Evolutionary conservation across 2,329 filamentous ascomycete species (phyloP).

Genomic region (Acrocalymma vagum): DNA sequence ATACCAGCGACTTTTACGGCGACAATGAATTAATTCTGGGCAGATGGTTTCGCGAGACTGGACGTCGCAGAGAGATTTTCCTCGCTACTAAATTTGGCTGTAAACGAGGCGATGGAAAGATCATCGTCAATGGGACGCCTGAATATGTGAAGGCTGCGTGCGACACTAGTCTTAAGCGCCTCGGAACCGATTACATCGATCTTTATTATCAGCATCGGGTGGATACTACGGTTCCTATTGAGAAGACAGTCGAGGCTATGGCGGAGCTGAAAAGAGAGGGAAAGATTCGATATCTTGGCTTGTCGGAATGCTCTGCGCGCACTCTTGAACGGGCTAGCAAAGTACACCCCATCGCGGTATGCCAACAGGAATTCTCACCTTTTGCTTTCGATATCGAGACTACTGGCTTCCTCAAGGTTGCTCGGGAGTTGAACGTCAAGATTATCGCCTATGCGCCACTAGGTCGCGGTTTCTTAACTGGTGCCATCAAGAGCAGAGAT

Average conservation of each 20-base stretch:
- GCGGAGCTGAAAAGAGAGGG: slow-evolving; percentile 40
- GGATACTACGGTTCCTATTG: slow-evolving; percentile 50
- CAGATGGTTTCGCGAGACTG: slow-evolving; percentile 23
- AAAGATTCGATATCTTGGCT: slow-evolving; percentile 53
- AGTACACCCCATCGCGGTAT: slow-evolving; percentile 52
- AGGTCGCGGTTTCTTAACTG: slow-evolving; percentile 27
- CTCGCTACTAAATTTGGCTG: slow-evolving; percentile 21
- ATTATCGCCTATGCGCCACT: slow-evolving; percentile 42
- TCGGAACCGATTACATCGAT: slow-evolving; percentile 47
- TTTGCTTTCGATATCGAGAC: slow-evolving; percentile 55
- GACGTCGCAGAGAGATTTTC: slow-evolving; percentile 12
- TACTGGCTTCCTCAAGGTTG: slow-evolving; percentile 35
- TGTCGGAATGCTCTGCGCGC: slow-evolving; percentile 50
- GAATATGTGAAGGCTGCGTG: slow-evolving; percentile 48
- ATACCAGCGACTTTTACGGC: slow-evolving; percentile 32
- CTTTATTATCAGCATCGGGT: slow-evolving; percentile 52
- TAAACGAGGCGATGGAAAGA: neutral
- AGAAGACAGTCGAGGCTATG: slow-evolving; percentile 57
- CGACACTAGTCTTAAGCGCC: slow-evolving; percentile 42
- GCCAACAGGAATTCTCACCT: slow-evolving; percentile 58
- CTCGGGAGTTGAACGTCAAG: slow-evolving; percentile 45
- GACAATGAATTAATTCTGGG: slow-evolving; percentile 27
- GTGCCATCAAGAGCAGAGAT: slow-evolving; percentile 38
- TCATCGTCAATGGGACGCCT: slow-evolving; percentile 37
- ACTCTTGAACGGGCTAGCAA: slow-evolving; percentile 55